Evolutionary conservation across 345 rosid genomes (phyloP).

Genomic region (Melaleuca alternifolia): DNA sequence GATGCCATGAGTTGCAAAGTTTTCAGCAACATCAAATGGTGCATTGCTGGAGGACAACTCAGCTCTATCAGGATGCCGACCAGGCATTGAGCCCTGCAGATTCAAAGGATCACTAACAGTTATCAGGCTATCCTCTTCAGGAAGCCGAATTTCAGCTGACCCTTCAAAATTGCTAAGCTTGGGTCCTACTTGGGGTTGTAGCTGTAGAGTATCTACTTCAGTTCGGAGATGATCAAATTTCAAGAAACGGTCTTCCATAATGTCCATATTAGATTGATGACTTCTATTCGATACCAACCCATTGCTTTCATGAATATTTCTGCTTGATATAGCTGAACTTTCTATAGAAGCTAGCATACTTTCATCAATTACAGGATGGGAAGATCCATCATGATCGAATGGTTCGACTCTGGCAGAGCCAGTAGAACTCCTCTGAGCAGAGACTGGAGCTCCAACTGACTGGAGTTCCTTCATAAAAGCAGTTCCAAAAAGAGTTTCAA

Average conservation of each 20-base stretch:
- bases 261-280: slow-evolving; percentile 27
- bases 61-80: slow-evolving; percentile 31
- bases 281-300: slow-evolving; percentile 27
- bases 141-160: slow-evolving; percentile 19
- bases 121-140: slow-evolving; percentile 48
- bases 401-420: slow-evolving; percentile 29
- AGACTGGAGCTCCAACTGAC: slow-evolving; percentile 53
- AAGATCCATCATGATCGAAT: slow-evolving; percentile 25
- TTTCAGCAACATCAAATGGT: slow-evolving; percentile 39
- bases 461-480: slow-evolving; percentile 95
- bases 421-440: slow-evolving; percentile 20
- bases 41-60: slow-evolving; percentile 31
- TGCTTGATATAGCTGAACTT: slow-evolving; percentile 18
- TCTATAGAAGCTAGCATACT: slow-evolving; percentile 13
- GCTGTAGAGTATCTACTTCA: slow-evolving; percentile 27
- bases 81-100: slow-evolving; percentile 20
- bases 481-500: slow-evolving; percentile 87
- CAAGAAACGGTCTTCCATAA: slow-evolving; percentile 26
- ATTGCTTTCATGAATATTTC: slow-evolving; percentile 13
- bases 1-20: slow-evolving; percentile 47
- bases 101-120: slow-evolving; percentile 20
- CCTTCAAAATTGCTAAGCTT: slow-evolving; percentile 21
- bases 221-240: slow-evolving; percentile 32
- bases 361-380: slow-evolving; percentile 15
- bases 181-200: slow-evolving; percentile 30